These are phyloP conservation scores for Platismatia glauca DNA, from an alignment of 495 filamentous ascomycete species.

Conservation along the genomic window DNA sequence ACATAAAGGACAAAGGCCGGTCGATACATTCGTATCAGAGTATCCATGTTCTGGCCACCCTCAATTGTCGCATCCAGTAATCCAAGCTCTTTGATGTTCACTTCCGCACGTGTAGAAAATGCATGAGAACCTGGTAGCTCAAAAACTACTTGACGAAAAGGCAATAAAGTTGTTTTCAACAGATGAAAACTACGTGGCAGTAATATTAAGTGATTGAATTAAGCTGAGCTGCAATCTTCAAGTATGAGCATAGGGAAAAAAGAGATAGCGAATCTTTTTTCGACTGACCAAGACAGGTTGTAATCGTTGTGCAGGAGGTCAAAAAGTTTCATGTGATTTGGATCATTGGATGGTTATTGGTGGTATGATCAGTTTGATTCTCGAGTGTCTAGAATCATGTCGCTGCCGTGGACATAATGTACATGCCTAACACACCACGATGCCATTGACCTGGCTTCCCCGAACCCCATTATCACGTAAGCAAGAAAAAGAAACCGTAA, in stretches of 20 bases:
- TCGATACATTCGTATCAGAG: background rate
- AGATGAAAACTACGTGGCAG: too few relatives aligned
- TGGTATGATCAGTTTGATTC: constrained; percentile 22
- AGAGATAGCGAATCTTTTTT: too few relatives aligned
- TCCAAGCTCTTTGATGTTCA: background rate
- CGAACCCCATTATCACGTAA: constrained; percentile 87
- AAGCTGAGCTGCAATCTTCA: too few relatives aligned
- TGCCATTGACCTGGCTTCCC: constrained; percentile 67
- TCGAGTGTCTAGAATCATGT: constrained; percentile 32
- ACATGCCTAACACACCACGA: constrained; percentile 69
- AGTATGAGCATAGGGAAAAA: too few relatives aligned
- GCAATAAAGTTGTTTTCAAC: background rate
- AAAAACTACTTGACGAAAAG: background rate
- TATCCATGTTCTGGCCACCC: background rate
- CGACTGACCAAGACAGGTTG: constrained; percentile 30
- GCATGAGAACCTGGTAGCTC: background rate
- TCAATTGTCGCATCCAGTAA: background rate
- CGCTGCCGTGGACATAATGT: constrained; percentile 82
- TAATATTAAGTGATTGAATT: too few relatives aligned
- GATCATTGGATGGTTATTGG: too few relatives aligned
- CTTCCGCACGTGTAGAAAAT: background rate
- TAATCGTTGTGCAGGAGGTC: constrained; percentile 1
- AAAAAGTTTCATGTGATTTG: background rate
- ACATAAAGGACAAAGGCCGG: background rate
- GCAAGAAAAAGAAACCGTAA: constrained; percentile 39